Percentiles rank a stretch among this genome's conserved stretches.
Conservation (phyloP, 768 basidiomycete species). For the Termitomyces bulborhizus region DNA sequence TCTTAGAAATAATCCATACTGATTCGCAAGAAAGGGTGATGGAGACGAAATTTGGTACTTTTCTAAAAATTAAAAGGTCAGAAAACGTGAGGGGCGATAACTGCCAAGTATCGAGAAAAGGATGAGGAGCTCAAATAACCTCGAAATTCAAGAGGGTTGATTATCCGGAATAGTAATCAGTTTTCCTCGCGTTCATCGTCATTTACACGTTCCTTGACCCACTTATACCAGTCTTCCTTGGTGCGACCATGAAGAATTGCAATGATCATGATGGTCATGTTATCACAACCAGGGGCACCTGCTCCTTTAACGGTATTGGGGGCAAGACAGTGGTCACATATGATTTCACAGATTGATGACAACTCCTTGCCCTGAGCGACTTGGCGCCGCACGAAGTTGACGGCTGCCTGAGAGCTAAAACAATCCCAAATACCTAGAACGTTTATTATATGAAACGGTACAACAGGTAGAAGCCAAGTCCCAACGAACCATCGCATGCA, state of each 20-base stretch:
- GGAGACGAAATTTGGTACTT: too few relatives aligned
- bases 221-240: constrained; percentile 88
- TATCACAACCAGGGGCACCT: constrained; percentile 97
- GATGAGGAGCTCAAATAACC: too few relatives aligned
- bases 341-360: constrained; percentile 75
- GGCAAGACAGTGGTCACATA: constrained; percentile 91
- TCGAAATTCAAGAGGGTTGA: too few relatives aligned
- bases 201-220: constrained; percentile 86
- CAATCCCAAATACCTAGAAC: constrained; percentile 97
- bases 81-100: too few relatives aligned
- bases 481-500: constrained; percentile 86
- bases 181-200: too few relatives aligned
- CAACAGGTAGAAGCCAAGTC: not conserved
- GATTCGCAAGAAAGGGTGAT: too few relatives aligned
- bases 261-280: constrained; percentile 95
- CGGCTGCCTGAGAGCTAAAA: constrained; percentile 83
- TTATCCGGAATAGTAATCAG: too few relatives aligned
- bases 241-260: constrained; percentile 83
- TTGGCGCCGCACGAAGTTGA: constrained; percentile 81
- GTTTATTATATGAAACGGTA: constrained; percentile 9
- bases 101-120: too few relatives aligned
- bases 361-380: constrained; percentile 77
- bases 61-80: too few relatives aligned
- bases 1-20: too few relatives aligned
- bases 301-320: constrained; percentile 86